Conservation (phyloP, 805 yeast genomes). For the Barnettozyma populi region DNA sequence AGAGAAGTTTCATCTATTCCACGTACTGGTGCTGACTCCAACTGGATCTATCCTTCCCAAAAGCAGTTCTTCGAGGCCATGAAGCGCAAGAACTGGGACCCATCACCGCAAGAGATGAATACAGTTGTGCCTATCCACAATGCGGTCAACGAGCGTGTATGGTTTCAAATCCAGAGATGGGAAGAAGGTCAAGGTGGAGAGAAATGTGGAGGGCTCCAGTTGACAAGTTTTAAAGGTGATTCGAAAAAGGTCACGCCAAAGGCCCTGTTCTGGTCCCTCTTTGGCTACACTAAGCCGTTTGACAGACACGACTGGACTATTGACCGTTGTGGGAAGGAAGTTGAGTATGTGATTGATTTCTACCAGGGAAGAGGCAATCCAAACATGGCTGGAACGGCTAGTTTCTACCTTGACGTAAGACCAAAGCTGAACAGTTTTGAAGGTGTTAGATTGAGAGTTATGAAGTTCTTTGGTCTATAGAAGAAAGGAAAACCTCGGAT, state of each 20-base stretch:
- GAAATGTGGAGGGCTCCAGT: constrained; percentile 76
- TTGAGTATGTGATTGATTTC: constrained; percentile 92
- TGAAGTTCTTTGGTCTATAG: constrained; percentile 52
- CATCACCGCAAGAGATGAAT: constrained; percentile 76
- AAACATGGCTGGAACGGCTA: constrained; percentile 40
- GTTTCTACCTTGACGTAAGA: constrained; percentile 81
- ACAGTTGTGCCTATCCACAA: constrained; percentile 93
- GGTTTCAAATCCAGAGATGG: constrained; percentile 83
- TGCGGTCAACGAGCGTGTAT: constrained; percentile 87
- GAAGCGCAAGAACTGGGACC: constrained; percentile 86
- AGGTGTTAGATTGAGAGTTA: constrained; percentile 68
- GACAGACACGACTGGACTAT: constrained; percentile 96
- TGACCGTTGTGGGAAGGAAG: constrained; percentile 73
- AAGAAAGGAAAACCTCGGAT: background rate
- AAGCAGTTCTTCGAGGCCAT: constrained; percentile 93
- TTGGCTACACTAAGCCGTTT: constrained; percentile 78
- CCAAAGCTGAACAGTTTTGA: constrained; percentile 83
- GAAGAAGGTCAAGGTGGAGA: constrained; percentile 56
- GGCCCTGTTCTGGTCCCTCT: constrained; percentile 60
- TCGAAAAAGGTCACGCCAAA: constrained; percentile 81
- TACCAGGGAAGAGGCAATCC: constrained; percentile 54
- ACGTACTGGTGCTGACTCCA: constrained; percentile 55
- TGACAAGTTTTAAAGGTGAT: constrained; percentile 87
- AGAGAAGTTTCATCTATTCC: constrained; percentile 82
- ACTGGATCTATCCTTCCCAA: constrained; percentile 96